These are phyloP conservation scores for Lachnellula occidentalis DNA, from an alignment of 2,329 filamentous ascomycete genomes.

Conservation along the genomic window DNA sequence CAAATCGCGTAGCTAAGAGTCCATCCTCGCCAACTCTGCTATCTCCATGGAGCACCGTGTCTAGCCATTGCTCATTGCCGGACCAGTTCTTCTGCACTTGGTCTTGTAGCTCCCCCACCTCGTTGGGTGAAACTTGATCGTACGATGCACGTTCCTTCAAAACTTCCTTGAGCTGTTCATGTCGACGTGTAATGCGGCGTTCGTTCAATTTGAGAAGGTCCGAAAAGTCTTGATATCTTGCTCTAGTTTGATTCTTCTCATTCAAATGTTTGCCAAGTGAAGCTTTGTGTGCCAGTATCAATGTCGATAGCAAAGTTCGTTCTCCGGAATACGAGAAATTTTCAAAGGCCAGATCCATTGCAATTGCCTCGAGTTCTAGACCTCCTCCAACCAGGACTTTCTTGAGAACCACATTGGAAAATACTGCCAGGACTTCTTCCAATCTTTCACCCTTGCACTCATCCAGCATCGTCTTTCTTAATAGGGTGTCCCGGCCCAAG, in stretches of 20 bases:
- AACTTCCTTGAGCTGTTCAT: constrained; percentile 38
- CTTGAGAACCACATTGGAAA: constrained; percentile 78
- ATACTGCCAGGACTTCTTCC: constrained; percentile 76
- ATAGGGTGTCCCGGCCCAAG: constrained; percentile 70
- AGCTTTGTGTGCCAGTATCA: constrained; percentile 68
- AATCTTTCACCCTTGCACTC: constrained; percentile 91
- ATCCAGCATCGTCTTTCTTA: constrained; percentile 94
- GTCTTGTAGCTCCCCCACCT: constrained; percentile 47
- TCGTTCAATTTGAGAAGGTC: constrained; percentile 60
- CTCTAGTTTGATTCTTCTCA: constrained; percentile 53
- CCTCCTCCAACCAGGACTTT: constrained; percentile 50
- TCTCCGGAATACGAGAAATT: constrained; percentile 51
- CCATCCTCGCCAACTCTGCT: constrained; percentile 49
- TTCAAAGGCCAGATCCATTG: constrained; percentile 52
- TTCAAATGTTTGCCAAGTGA: constrained; percentile 56
- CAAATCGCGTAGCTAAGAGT: constrained; percentile 62
- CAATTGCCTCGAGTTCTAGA: constrained; percentile 41
- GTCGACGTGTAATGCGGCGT: constrained; percentile 48
- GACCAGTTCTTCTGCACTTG: constrained; percentile 70
- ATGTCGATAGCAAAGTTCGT: constrained; percentile 51
- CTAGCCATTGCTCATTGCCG: constrained; percentile 69
- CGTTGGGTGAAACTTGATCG: constrained; percentile 13
- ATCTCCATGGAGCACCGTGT: constrained; percentile 65
- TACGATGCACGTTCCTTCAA: constrained; percentile 27
- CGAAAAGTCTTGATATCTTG: constrained; percentile 58